These are phyloP conservation scores for Ormosia emarginata DNA, from an alignment of 306 rosid genomes.

Conservation along the genomic window DNA sequence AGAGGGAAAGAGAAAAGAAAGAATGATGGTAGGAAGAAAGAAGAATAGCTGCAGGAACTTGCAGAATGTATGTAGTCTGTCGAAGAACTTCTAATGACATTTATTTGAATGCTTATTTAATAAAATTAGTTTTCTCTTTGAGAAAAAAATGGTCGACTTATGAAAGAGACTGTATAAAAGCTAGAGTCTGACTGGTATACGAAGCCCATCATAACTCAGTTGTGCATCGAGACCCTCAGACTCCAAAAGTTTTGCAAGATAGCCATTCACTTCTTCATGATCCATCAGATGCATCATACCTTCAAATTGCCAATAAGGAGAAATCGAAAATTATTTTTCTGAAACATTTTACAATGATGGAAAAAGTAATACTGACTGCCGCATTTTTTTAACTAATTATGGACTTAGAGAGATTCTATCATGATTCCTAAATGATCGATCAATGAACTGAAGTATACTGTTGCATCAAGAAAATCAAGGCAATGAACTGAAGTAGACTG, in stretches of 20 bases:
- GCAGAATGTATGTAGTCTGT: background rate
- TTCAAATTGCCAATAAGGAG: slow-evolving; percentile 34
- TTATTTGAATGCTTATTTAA: slow-evolving; percentile 14
- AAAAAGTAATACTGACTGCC: background rate
- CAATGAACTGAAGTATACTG: background rate
- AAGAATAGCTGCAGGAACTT: background rate
- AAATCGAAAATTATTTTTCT: background rate
- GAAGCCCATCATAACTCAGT: slow-evolving; percentile 88
- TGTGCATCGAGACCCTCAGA: slow-evolving; percentile 84
- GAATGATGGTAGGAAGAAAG: background rate
- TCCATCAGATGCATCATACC: slow-evolving; percentile 99
- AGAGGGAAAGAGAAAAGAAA: background rate
- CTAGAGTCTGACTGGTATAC: slow-evolving; percentile 59
- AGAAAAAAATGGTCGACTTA: background rate
- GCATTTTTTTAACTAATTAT: background rate
- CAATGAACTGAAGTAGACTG: background rate
- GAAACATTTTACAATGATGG: background rate
- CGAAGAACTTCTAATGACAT: slow-evolving; percentile 12
- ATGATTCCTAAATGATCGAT: background rate
- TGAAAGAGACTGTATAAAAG: background rate
- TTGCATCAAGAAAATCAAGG: background rate
- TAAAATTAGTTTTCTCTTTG: background rate
- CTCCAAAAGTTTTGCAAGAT: slow-evolving; percentile 57
- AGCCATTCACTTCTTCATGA: slow-evolving; percentile 74
- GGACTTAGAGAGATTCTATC: background rate